Conservation (phyloP, 2,329 filamentous ascomycete species). For the Fusarium verticillioides region DNA sequence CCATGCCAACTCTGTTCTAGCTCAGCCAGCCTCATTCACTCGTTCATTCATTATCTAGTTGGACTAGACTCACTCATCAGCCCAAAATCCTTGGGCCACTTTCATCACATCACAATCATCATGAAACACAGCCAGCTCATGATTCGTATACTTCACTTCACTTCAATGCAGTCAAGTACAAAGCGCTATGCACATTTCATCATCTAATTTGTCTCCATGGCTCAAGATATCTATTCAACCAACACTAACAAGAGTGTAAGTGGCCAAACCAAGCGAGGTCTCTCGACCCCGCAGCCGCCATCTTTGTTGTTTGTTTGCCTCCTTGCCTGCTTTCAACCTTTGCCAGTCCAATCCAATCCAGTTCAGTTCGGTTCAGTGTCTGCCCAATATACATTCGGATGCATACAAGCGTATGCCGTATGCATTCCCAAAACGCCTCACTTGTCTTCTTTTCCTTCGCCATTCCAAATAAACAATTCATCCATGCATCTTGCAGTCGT, state of each 20-base stretch:
- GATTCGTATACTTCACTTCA: constrained; percentile 8
- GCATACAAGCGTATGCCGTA: constrained; percentile 27
- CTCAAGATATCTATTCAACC: constrained; percentile 42
- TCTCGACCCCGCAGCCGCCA: constrained; percentile 31
- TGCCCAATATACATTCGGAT: constrained; percentile 15
- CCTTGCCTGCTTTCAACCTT: constrained; percentile 28
- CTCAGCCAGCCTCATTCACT: constrained; percentile 24
- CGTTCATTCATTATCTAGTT: background rate
- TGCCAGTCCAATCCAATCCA: constrained; percentile 6
- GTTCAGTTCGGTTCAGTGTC: background rate
- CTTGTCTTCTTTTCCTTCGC: constrained; percentile 38
- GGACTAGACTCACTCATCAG: background rate
- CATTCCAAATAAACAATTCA: constrained; percentile 40
- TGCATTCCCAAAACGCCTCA: constrained; percentile 42
- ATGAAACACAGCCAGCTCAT: background rate
- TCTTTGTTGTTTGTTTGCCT: constrained; percentile 24
- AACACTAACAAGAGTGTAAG: constrained; percentile 14
- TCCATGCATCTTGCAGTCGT: constrained; percentile 43
- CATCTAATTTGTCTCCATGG: constrained; percentile 35
- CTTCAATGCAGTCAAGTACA: background rate
- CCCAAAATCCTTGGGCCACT: constrained; percentile 12
- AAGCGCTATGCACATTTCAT: constrained; percentile 16
- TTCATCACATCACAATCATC: constrained; percentile 21
- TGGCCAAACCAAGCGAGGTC: constrained; percentile 20
- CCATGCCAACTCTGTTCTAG: constrained; percentile 9